These are phyloP conservation scores for Alternaria hordeiaustralica DNA, from an alignment of 2,329 filamentous ascomycete genomes.

Conservation along the genomic window DNA sequence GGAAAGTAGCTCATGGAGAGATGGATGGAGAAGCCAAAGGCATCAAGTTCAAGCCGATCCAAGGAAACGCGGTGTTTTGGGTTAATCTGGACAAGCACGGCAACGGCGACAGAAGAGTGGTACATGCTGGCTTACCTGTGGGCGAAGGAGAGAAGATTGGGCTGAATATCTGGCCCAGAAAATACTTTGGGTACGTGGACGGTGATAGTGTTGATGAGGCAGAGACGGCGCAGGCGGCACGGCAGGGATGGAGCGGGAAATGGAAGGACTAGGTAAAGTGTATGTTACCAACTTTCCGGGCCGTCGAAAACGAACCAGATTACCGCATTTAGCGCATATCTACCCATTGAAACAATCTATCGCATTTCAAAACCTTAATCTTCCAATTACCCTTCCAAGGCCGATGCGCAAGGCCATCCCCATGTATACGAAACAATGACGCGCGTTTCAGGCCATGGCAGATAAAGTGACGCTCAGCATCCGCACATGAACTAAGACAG, in stretches of 20 bases:
- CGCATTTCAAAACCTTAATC: neutral
- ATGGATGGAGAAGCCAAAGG: conserved; percentile 9
- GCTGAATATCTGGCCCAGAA: conserved; percentile 63
- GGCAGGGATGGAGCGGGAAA: conserved; percentile 12
- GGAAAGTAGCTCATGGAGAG: conserved; percentile 25
- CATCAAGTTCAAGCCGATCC: conserved; percentile 62
- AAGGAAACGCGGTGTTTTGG: conserved; percentile 66
- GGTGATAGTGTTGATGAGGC: neutral
- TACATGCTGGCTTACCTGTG: conserved; percentile 66
- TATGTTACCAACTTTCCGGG: neutral
- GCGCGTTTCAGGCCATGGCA: neutral
- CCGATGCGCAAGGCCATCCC: neutral
- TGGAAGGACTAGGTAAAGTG: conserved; percentile 13
- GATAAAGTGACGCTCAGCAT: neutral
- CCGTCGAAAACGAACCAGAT: neutral
- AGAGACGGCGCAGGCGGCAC: neutral
- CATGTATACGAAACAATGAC: neutral
- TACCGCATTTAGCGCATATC: neutral
- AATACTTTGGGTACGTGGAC: conserved; percentile 22
- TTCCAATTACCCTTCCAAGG: neutral
- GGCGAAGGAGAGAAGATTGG: conserved; percentile 62
- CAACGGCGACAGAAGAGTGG: conserved; percentile 45
- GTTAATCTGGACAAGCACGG: conserved; percentile 61
- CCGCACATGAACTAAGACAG: neutral
- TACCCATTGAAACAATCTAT: neutral